Evolutionary conservation across 2,329 filamentous ascomycete species (phyloP), one percentile per base, ranked within the genome.

Genomic region (Aspergillus sp.): DNA sequence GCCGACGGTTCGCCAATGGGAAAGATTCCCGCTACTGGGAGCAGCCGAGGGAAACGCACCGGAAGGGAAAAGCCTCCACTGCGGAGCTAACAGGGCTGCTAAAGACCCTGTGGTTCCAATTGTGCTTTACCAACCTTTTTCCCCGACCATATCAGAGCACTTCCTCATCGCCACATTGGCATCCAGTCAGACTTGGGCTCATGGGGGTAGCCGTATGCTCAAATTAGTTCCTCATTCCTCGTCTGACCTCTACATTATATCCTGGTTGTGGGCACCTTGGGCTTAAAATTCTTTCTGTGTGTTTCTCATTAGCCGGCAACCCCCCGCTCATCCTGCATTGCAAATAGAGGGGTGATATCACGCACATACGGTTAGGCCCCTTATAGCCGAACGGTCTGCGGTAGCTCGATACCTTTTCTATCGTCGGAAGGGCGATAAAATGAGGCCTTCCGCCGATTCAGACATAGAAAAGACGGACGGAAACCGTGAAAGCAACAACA

Each of bases 381-480:
- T 25, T 15, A n/a, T 38, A 28, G 25, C 39, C 4, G n/a, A 43
- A 36, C 41, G 19, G 9, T 39, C 39, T 30, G 12, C 39, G 28
- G 50, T 51, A 32, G 58, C 54, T 54, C 45, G 45, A 39, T 28
- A 21, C 58, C 38, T 48, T 12, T 36, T 15, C 21, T 53, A 57
- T 50, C 57, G 55, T 45, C 52, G 25, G 63, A 59, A 73, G 72
- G 70, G 62, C 65, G 51, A 68, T 63, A 52, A 66, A 55, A 38
- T 62, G 49, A 59, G 60, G 45, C 49, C 60, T 49, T 53, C 57
- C 53, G 66, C 48, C 55, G 62, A 55, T 58, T 54, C 63, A 36
- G 59, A 57, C 50, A 60, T 56, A 50, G 64, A 62, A 43, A 55
- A 50, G 19, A 52, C 58, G 36, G 55, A 64, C 60, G 59, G 59